Percentiles rank a stretch among this genome's conserved stretches.
These are phyloP conservation scores for Vaccinium myrtillus DNA, from an alignment of 148 eudicot genomes.

Conservation along the genomic window DNA sequence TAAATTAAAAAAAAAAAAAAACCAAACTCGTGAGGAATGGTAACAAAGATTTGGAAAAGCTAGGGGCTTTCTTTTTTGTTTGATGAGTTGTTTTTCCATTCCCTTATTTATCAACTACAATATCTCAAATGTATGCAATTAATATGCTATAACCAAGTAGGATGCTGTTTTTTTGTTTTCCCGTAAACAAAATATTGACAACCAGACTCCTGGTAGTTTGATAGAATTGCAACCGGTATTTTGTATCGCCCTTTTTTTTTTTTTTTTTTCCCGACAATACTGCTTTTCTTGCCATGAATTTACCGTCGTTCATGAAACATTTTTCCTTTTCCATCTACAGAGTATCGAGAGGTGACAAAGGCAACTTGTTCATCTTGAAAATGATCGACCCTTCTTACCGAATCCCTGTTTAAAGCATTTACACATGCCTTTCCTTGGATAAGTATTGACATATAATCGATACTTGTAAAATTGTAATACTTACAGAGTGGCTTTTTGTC, in stretches of 20 bases:
- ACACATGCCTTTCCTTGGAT: background rate
- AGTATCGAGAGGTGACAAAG: conserved; percentile 92
- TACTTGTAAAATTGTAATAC: background rate
- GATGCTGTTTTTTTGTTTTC: background rate
- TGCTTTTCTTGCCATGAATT: background rate
- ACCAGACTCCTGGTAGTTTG: background rate
- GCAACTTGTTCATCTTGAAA: conserved; percentile 83
- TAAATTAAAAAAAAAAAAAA: too few relatives aligned
- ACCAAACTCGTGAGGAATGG: too few relatives aligned
- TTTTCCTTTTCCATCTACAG: conserved; percentile 28
- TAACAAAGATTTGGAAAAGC: too few relatives aligned
- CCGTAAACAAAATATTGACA: background rate
- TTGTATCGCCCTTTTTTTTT: background rate
- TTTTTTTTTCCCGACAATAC: background rate
- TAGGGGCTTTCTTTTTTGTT: too few relatives aligned
- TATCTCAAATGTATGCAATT: too few relatives aligned
- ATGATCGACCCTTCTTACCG: conserved; percentile 80
- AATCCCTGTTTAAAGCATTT: conserved; percentile 36
- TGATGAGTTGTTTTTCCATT: too few relatives aligned
- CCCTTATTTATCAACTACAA: too few relatives aligned
- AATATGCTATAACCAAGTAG: too few relatives aligned
- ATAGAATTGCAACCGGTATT: background rate
- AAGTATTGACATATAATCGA: background rate
- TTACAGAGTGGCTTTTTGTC: background rate
- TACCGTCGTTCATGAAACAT: background rate